A percentile compares a stretch with the other conserved stretches of the same genome.
These are phyloP conservation scores for Pichia eremophila DNA, from an alignment of 805 yeast genomes.

Conservation along the genomic window DNA sequence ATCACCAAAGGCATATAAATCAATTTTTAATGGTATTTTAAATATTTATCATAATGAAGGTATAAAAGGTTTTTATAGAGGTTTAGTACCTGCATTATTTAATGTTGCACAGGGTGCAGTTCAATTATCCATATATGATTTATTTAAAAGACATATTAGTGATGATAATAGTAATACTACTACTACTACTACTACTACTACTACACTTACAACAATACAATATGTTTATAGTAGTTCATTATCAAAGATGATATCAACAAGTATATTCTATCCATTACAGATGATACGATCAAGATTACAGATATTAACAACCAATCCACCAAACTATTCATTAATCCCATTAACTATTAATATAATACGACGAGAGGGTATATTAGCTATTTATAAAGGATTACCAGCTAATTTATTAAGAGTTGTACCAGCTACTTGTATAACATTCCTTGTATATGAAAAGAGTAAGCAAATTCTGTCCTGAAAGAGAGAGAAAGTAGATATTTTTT, in stretches of 20 bases:
- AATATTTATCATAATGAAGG: constrained; percentile 48
- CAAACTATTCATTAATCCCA: constrained; percentile 25
- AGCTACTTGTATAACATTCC: constrained; percentile 84
- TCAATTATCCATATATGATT: constrained; percentile 80
- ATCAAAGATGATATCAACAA: constrained; percentile 61
- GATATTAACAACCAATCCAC: constrained; percentile 21
- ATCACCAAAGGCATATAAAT: constrained; percentile 44
- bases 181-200: constrained; percentile 9
- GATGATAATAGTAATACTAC: constrained; percentile 9
- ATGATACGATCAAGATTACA: constrained; percentile 73
- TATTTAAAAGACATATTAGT: constrained; percentile 40
- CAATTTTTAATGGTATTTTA: constrained; percentile 45
- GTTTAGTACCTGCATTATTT: constrained; percentile 64
- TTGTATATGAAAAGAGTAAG: constrained; percentile 53
- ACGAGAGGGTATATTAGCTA: constrained; percentile 53
- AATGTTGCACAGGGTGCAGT: constrained; percentile 86
- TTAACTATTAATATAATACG: constrained; percentile 29
- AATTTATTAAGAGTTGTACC: constrained; percentile 81
- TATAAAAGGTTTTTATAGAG: constrained; percentile 69
- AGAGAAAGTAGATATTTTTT: too few species aligned
- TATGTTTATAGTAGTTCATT: constrained; percentile 57
- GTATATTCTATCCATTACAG: constrained; percentile 75
- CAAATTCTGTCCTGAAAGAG: background rate
- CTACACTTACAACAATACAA: constrained; percentile 36
- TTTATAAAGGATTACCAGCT: constrained; percentile 77